Evolutionary conservation across 768 basidiomycete species (phyloP).

Genomic region (Trametes sanguinea): DNA sequence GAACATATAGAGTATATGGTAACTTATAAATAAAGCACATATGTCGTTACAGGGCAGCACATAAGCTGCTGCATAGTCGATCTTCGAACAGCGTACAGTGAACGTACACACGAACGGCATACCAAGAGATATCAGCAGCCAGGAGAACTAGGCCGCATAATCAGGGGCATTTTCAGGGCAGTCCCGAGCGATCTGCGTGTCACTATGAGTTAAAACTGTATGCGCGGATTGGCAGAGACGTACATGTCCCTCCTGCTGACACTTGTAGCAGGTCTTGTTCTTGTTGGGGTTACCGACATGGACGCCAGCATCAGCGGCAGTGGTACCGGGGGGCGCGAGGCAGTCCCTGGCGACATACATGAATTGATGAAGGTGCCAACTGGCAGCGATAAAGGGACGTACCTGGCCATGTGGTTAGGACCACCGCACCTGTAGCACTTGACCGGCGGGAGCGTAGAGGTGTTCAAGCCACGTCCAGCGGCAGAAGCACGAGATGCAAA

Average conservation of each 20-base stretch:
- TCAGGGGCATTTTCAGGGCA: constrained; percentile 36
- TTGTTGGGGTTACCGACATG: constrained; percentile 54
- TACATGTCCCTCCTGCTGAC: constrained; percentile 86
- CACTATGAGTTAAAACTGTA: neutral
- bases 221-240: constrained; percentile 29
- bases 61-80: constrained; percentile 12
- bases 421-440: constrained; percentile 91
- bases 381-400: constrained; percentile 22
- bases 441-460: constrained; percentile 75
- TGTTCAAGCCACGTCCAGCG: constrained; percentile 74
- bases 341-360: constrained; percentile 59
- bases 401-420: constrained; percentile 86
- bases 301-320: constrained; percentile 47
- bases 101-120: constrained; percentile 16
- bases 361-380: neutral
- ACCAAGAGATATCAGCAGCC: constrained; percentile 11
- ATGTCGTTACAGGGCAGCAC: constrained; percentile 19
- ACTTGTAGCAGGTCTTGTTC: constrained; percentile 86
- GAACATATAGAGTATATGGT: constrained; percentile 7
- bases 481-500: constrained; percentile 73
- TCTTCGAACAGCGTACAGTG: constrained; percentile 23
- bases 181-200: constrained; percentile 36
- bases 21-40: constrained; percentile 23
- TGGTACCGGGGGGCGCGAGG: constrained; percentile 68
- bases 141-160: constrained; percentile 23